phyloP scores from a whole-genome alignment of 371 early-diverging fungal genomes.

The Chytridiales sp. region DNA sequence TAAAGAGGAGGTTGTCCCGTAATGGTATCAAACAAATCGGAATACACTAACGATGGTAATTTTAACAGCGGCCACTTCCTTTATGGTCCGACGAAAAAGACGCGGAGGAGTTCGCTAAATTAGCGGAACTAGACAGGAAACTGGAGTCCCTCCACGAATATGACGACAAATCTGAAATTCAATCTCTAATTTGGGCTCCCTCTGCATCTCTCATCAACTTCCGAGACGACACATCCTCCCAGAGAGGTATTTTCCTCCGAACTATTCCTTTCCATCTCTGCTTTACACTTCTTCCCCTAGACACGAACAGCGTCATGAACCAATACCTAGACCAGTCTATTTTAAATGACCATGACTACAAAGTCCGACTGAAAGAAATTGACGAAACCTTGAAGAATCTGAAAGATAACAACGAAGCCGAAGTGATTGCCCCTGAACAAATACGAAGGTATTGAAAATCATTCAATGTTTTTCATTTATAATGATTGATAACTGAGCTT shows the following conservation, averaged over 20 bases:
- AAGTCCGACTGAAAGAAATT: constrained; percentile 8
- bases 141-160: background rate
- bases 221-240: background rate
- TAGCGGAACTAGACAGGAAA: background rate
- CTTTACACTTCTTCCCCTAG: constrained; percentile 10
- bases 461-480: no score
- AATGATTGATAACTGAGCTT: no score
- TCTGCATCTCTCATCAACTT: constrained; percentile 18
- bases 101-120: background rate
- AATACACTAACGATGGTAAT: background rate
- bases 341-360: background rate
- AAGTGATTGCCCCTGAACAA: no score
- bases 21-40: no score
- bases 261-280: background rate
- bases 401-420: background rate
- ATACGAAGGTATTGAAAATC: no score
- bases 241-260: constrained; percentile 1
- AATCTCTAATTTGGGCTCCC: constrained; percentile 2
- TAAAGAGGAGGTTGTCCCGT: constrained; percentile 20
- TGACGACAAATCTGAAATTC: background rate
- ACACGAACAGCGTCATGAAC: background rate
- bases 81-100: background rate
- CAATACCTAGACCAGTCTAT: constrained; percentile 6
- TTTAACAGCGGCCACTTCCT: background rate
- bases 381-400: constrained; percentile 20